Evolutionary conservation across 345 rosid genomes (phyloP).

Genomic region (Geranium rotundifolium): DNA sequence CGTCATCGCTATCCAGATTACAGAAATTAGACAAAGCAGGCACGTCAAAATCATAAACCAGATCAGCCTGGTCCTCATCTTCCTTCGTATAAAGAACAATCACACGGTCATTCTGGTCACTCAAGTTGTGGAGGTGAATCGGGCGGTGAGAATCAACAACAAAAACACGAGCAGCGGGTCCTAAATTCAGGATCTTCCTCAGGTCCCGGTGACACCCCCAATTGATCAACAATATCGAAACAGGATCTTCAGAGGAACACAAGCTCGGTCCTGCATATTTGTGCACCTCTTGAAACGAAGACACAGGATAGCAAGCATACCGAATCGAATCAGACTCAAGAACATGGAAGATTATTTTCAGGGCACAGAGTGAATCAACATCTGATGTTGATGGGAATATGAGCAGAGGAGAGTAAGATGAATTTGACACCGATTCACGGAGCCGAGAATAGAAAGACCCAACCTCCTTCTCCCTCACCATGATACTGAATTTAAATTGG

Average conservation of each 20-base stretch:
- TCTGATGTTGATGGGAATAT: slow-evolving; percentile 92
- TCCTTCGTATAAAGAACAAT: slow-evolving; percentile 72
- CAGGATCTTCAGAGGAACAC: slow-evolving; percentile 35
- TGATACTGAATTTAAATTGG: slow-evolving; percentile 19
- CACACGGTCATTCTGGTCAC: slow-evolving; percentile 60
- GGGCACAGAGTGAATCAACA: slow-evolving; percentile 81
- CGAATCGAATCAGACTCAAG: slow-evolving; percentile 87
- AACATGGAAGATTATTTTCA: slow-evolving; percentile 66
- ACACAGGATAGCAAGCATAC: slow-evolving; percentile 89
- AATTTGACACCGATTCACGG: slow-evolving; percentile 53
- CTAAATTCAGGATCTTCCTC: slow-evolving; percentile 40
- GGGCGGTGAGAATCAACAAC: slow-evolving; percentile 93
- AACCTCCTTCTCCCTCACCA: slow-evolving; percentile 74
- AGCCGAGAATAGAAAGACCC: slow-evolving; percentile 65
- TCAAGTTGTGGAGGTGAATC: slow-evolving; percentile 79
- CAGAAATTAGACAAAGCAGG: slow-evolving; percentile 60
- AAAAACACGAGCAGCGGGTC: slow-evolving; percentile 49
- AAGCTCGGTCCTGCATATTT: slow-evolving; percentile 53
- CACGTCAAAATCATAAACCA: slow-evolving; percentile 72
- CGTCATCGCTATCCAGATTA: slow-evolving; percentile 27
- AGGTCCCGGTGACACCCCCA: slow-evolving; percentile 96
- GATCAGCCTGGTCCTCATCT: slow-evolving; percentile 77
- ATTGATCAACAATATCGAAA: slow-evolving; percentile 57
- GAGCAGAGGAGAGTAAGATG: slow-evolving; percentile 54
- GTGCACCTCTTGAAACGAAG: slow-evolving; percentile 70